These are phyloP conservation scores for Cercis canadensis DNA, from an alignment of 306 rosid genomes.

Conservation along the genomic window DNA sequence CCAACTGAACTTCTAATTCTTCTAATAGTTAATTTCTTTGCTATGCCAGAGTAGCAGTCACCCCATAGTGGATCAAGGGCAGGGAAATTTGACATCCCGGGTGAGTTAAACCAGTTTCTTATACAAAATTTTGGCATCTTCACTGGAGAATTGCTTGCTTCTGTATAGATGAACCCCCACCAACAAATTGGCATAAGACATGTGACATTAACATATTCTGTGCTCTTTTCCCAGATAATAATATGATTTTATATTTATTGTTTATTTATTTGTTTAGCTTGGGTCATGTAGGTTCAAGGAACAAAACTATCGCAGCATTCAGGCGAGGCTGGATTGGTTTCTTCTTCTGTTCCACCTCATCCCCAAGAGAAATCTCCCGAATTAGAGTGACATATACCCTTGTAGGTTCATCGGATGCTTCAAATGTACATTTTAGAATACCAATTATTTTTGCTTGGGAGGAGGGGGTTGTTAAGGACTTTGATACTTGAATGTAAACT, in stretches of 20 bases:
- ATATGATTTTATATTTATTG: neutral
- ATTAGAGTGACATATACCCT: constrained; percentile 36
- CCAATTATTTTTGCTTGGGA: too few species aligned
- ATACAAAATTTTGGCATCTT: too few species aligned
- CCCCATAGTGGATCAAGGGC: too few species aligned
- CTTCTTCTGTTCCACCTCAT: constrained; percentile 38
- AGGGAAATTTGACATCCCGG: too few species aligned
- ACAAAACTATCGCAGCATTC: constrained; percentile 27
- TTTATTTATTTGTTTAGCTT: neutral
- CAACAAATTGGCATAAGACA: neutral
- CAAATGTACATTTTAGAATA: constrained; percentile 25
- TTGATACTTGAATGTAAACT: too few species aligned
- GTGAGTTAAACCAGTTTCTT: too few species aligned
- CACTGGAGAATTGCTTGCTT: too few species aligned
- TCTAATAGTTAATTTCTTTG: too few species aligned
- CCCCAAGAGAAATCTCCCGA: constrained; percentile 42
- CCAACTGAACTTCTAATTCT: too few species aligned
- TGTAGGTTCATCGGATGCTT: constrained; percentile 7
- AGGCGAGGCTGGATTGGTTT: constrained; percentile 29
- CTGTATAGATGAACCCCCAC: too few species aligned
- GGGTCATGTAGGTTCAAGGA: constrained; percentile 50
- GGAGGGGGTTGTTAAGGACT: too few species aligned
- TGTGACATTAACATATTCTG: neutral
- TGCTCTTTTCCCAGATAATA: neutral
- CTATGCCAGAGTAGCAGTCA: too few species aligned